Evolutionary conservation across 768 basidiomycete species (phyloP).

Genomic region (Rhodotorula paludigena): DNA sequence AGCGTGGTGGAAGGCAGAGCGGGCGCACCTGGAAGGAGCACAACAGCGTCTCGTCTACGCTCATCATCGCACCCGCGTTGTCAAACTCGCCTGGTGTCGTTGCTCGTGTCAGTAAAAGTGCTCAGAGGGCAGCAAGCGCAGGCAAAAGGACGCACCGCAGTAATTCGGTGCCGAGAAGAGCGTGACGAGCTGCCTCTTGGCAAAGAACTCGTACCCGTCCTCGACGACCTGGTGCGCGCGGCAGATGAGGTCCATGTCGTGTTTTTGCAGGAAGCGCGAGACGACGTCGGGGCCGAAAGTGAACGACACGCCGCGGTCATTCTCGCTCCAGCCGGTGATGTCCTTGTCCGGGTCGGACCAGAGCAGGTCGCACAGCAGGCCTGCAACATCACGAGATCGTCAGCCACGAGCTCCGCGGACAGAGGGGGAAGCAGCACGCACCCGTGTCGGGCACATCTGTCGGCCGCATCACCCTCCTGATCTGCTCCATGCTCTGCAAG

Average conservation of each 20-base stretch:
- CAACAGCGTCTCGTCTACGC: slow-evolving; percentile 90
- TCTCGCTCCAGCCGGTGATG: slow-evolving; percentile 98
- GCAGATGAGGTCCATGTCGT: slow-evolving; percentile 99
- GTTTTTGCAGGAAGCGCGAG: slow-evolving; percentile 95
- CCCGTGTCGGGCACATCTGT: slow-evolving; percentile 99
- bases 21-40: slow-evolving; percentile 90
- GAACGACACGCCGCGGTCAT: slow-evolving; percentile 97
- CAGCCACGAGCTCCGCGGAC: not conserved
- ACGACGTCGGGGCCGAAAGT: slow-evolving; percentile 99
- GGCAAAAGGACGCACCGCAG: slow-evolving; percentile 21
- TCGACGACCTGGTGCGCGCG: slow-evolving; percentile 99
- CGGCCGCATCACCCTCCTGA: slow-evolving; percentile 96
- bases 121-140: not conserved
- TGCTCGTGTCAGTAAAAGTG: slow-evolving; percentile 44
- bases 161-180: slow-evolving; percentile 79
- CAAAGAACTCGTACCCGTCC: slow-evolving; percentile 98
- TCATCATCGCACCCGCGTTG: slow-evolving; percentile 99
- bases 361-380: slow-evolving; percentile 87
- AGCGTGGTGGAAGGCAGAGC: not conserved
- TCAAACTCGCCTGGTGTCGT: slow-evolving; percentile 87
- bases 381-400: slow-evolving; percentile 50
- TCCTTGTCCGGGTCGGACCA: slow-evolving; percentile 99
- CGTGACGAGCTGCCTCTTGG: slow-evolving; percentile 93
- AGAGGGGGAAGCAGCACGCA: slow-evolving; percentile 47
- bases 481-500: slow-evolving; percentile 99